Evolutionary conservation across 805 yeast genomes (phyloP).

Genomic region (Blastobotrys muscicola): DNA sequence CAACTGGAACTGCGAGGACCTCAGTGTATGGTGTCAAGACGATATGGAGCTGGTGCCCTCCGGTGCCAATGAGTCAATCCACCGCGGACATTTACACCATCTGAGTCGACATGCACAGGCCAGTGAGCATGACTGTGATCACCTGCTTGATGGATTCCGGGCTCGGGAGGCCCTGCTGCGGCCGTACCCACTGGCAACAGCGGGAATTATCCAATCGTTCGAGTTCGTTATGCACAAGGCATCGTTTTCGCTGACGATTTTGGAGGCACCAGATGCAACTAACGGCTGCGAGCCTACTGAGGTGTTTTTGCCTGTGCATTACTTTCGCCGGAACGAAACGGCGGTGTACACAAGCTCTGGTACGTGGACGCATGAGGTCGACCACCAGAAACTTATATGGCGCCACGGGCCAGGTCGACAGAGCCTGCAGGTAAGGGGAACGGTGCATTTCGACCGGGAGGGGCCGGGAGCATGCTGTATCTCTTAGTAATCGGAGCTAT

Average conservation of each 20-base stretch:
- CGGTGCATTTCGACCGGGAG: neutral
- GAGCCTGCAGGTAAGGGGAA: neutral
- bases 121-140: no score
- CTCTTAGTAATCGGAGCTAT: no score
- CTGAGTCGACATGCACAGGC: neutral
- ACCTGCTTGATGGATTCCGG: conserved; percentile 26
- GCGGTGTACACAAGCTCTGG: conserved; percentile 51
- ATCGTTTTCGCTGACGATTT: conserved; percentile 10
- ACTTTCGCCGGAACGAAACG: conserved; percentile 44
- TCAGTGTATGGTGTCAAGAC: conserved; percentile 70
- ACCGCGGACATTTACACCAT: no score
- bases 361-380: conserved; percentile 28
- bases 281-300: conserved; percentile 36
- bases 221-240: conserved; percentile 14
- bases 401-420: conserved; percentile 31
- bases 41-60: conserved; percentile 27
- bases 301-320: conserved; percentile 63
- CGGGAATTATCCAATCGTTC: conserved; percentile 12
- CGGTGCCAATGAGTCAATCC: no score
- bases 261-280: conserved; percentile 3
- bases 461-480: no score
- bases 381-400: conserved; percentile 57
- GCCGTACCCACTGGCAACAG: conserved; percentile 50
- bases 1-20: conserved; percentile 85
- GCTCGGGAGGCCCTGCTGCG: conserved; percentile 60